Conservation (phyloP, 352 stramenopile genomes). For the Globisporangium echinulatum region DNA sequence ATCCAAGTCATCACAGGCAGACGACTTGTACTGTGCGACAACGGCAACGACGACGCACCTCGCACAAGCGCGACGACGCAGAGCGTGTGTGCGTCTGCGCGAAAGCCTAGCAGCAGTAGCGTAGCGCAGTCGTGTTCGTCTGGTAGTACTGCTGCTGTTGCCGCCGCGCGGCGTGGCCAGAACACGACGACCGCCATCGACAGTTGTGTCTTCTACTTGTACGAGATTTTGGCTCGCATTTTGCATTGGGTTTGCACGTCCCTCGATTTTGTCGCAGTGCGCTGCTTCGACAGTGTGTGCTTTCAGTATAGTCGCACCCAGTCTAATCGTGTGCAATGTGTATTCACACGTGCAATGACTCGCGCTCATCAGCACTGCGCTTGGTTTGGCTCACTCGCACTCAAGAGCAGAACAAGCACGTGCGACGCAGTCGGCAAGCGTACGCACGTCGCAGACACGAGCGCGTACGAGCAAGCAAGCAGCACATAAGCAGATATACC, state of each 20-base stretch:
- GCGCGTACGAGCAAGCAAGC: neutral
- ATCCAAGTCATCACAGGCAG: too few species aligned
- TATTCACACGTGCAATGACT: neutral
- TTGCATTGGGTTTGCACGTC: neutral
- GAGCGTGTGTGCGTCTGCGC: slow-evolving; percentile 11
- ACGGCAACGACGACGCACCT: slow-evolving; percentile 4
- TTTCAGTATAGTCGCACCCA: neutral
- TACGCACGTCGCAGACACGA: neutral
- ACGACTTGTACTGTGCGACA: neutral
- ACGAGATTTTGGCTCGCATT: neutral
- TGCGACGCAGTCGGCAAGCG: neutral
- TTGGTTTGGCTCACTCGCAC: neutral
- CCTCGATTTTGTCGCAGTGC: neutral
- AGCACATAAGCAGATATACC: too few species aligned
- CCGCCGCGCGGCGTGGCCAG: slow-evolving; percentile 19
- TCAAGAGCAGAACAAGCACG: too few species aligned
- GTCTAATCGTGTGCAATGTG: neutral
- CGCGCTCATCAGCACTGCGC: slow-evolving; percentile 4
- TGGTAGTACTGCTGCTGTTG: too few species aligned
- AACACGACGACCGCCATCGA: slow-evolving; percentile 26
- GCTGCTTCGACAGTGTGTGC: too few species aligned
- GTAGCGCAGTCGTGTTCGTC: too few species aligned
- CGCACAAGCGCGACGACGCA: slow-evolving; percentile 25
- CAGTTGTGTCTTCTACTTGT: neutral
- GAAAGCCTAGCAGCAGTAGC: slow-evolving; percentile 14